phyloP scores from a whole-genome alignment of 345 rosid genomes.

The Aquilaria malaccensis region DNA sequence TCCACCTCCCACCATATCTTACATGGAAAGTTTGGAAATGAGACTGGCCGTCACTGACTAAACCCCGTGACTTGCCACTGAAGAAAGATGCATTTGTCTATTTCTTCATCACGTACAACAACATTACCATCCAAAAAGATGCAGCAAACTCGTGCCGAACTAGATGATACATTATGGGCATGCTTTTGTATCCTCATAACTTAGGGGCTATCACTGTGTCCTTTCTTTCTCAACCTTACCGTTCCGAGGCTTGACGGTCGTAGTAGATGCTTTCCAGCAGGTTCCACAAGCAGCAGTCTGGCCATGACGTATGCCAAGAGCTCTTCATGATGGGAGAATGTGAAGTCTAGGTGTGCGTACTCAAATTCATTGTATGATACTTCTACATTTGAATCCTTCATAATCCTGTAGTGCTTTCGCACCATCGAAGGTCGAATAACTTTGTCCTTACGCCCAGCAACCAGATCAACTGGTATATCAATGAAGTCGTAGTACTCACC shows the following conservation, averaged over 20 bases:
- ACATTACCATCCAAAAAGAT: too few relatives aligned
- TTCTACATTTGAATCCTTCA: conserved; percentile 38
- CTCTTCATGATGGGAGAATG: conserved; percentile 53
- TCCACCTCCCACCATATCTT: too few relatives aligned
- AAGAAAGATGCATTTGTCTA: too few relatives aligned
- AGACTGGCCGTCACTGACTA: too few relatives aligned
- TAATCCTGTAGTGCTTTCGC: conserved; percentile 37
- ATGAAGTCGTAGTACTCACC: conserved; percentile 36
- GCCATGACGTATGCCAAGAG: conserved; percentile 48
- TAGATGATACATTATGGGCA: not conserved
- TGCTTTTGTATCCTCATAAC: not conserved
- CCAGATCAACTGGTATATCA: conserved; percentile 48
- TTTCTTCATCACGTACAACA: too few relatives aligned
- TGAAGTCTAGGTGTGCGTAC: conserved; percentile 62
- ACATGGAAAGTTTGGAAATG: too few relatives aligned
- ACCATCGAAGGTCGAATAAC: conserved; percentile 55
- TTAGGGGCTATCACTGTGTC: not conserved
- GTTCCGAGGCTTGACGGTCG: conserved; percentile 27
- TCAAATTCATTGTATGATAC: conserved; percentile 46
- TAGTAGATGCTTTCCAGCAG: conserved; percentile 7
- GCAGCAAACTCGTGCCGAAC: too few relatives aligned
- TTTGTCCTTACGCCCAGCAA: conserved; percentile 52
- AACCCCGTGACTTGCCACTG: too few relatives aligned
- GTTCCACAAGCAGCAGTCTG: conserved; percentile 33
- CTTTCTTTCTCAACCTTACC: conserved; percentile 37